phyloP scores from a whole-genome alignment of 345 rosid species.

The Kandelia obovata region DNA sequence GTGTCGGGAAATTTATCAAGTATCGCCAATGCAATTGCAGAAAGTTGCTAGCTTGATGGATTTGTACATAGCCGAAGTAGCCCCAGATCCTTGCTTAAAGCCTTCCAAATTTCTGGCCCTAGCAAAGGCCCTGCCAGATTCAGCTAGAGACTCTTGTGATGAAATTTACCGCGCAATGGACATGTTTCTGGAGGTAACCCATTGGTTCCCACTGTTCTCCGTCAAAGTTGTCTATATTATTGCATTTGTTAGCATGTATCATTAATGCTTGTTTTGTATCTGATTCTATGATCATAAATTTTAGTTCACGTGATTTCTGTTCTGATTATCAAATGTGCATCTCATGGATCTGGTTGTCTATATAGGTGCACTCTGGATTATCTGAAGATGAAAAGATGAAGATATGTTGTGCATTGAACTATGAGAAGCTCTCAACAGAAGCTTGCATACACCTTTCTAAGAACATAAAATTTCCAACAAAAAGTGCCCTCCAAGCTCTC shows the following conservation, averaged over 20 bases:
- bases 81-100: slow-evolving; percentile 81
- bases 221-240: neutral
- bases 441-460: slow-evolving; percentile 53
- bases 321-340: neutral
- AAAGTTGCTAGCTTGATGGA: slow-evolving; percentile 76
- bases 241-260: neutral
- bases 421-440: slow-evolving; percentile 63
- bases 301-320: too few relatives aligned
- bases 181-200: slow-evolving; percentile 74
- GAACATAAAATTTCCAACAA: slow-evolving; percentile 61
- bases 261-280: neutral
- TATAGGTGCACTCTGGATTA: slow-evolving; percentile 71
- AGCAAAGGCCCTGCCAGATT: slow-evolving; percentile 56
- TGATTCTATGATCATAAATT: too few relatives aligned
- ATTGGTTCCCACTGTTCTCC: slow-evolving; percentile 6
- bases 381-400: slow-evolving; percentile 66
- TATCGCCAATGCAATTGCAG: slow-evolving; percentile 29
- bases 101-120: slow-evolving; percentile 68
- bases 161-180: slow-evolving; percentile 65
- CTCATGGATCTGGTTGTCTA: slow-evolving; percentile 1
- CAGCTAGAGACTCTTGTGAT: slow-evolving; percentile 61
- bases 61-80: slow-evolving; percentile 77
- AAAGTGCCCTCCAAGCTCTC: slow-evolving; percentile 36
- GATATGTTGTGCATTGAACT: slow-evolving; percentile 51
- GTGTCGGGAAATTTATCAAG: slow-evolving; percentile 26